Evolutionary conservation across 2,329 filamentous ascomycete species (phyloP), one percentile per base, ranked within the genome.

Genomic region (Teratosphaeria nubilosa): DNA sequence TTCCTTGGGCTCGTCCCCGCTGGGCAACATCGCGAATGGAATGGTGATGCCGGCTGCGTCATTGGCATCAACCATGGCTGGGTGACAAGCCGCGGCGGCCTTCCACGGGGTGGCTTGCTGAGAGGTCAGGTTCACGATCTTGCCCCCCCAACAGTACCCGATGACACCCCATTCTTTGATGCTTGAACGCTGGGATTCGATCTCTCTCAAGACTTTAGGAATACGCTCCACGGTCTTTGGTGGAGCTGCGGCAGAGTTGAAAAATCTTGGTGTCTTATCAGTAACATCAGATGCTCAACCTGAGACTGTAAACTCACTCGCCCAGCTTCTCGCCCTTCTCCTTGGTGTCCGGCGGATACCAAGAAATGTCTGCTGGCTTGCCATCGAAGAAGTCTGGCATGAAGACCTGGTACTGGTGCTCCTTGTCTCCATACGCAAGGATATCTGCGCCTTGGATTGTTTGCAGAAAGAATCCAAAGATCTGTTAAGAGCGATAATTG

Each of bases 321-420:
- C 80, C 79, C 14, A 85, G 75, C 68, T 83, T 83, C 72, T 81
- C 66, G 63, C 78, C 77, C 72, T 85, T 82, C 59, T 85, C 83
- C 41, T 63, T 54, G 32, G 24, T 61, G 57, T 63, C 62, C 52
- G 63, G 63, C 0, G 82, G 82, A 69, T 82, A 84, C 80, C 81
- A 84, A 55, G 75, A 76, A 65, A 85, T 82, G 64, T 82, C 80
- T 60, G 79, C 83, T 37, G 89, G 87, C 64, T 82, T 80, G 71
- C 89, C 91, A 60, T 88, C 82, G 77, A 96, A 95, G 80, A 89
- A 92, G 76, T 96, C 91, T 30, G 57, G 52, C 56, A 96, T 91
- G 75, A 91, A 91, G 65, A 96, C 88, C 65, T 85, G 85, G 78
- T 95, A 94, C 69, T 88, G 83, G 60, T 78, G 72, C 77, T 82